phyloP scores from a whole-genome alignment of 73 alveolate genomes.

The Paramecium pentaurelia region DNA sequence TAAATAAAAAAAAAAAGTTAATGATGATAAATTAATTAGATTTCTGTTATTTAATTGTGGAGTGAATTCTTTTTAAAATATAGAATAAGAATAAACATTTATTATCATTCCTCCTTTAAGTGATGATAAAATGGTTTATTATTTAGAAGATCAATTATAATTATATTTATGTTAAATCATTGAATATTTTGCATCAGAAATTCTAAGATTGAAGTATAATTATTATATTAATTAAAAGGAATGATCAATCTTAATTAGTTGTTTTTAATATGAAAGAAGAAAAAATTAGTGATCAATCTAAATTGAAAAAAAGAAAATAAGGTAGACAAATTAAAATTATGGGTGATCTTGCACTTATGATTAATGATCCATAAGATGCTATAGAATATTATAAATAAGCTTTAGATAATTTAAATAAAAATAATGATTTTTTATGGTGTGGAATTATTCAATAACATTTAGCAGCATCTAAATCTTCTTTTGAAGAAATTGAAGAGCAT shows the following conservation, averaged over 20 bases:
- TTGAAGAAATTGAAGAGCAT: slow-evolving; percentile 34
- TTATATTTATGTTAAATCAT: neutral
- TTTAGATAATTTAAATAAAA: neutral
- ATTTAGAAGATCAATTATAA: slow-evolving; percentile 7
- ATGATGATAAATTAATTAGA: slow-evolving; percentile 12
- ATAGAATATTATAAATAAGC: neutral
- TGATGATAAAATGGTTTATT: slow-evolving; percentile 41
- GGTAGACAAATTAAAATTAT: slow-evolving; percentile 30
- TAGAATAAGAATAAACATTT: neutral
- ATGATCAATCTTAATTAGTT: neutral
- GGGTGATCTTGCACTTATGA: neutral
- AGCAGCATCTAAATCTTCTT: neutral
- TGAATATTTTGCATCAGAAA: slow-evolving; percentile 37
- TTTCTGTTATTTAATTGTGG: neutral
- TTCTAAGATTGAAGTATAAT: neutral
- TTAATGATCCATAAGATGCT: neutral
- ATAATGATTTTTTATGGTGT: slow-evolving; percentile 22
- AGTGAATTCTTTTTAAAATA: neutral
- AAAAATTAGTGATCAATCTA: neutral
- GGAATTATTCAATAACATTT: neutral
- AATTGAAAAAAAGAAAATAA: slow-evolving; percentile 11
- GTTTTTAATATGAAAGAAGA: slow-evolving; percentile 20
- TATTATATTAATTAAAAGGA: neutral
- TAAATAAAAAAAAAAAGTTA: neutral
- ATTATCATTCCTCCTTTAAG: slow-evolving; percentile 3